These are phyloP conservation scores for Daucus carota DNA, from an alignment of 129 eudicot species.

Conservation along the genomic window DH1_v3.0 NC_030384.2:49817001-49817500, in stretches of 20 bases:
- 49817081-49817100: background rate
- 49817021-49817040: background rate
- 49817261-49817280: background rate
- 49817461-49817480: slow-evolving; percentile 24
- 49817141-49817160: background rate
- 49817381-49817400: slow-evolving; percentile 70
- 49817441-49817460: slow-evolving; percentile 84
- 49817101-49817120: background rate
- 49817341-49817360: slow-evolving; percentile 85
- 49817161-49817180: background rate
- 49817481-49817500: background rate
- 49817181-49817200: background rate
- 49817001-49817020: background rate
- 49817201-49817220: background rate
- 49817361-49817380: slow-evolving; percentile 97
- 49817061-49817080: background rate
- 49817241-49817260: background rate
- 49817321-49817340: slow-evolving; percentile 2
- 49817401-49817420: slow-evolving; percentile 69
- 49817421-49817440: slow-evolving; percentile 73
- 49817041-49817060: no score
- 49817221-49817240: background rate
- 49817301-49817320: background rate
- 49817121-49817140: background rate
- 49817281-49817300: background rate